Evolutionary conservation across 495 filamentous ascomycete species (phyloP).

Genomic region (Penicillium taxi): DNA sequence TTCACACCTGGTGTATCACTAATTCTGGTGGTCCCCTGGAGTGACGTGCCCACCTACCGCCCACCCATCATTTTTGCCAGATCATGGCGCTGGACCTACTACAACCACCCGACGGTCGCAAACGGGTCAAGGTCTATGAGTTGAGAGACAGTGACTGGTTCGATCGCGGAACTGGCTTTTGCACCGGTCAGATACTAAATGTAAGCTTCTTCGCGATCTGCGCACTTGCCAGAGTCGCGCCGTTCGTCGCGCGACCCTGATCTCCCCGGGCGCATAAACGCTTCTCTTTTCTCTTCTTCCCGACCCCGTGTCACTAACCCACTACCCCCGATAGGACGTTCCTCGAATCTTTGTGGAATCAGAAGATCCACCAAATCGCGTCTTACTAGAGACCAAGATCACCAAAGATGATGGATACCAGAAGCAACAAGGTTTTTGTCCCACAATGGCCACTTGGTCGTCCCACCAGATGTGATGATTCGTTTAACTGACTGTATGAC

Average conservation of each 20-base stretch:
- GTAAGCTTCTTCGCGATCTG: slow-evolving; percentile 48
- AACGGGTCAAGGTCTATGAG: slow-evolving; percentile 98
- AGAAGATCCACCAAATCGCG: slow-evolving; percentile 77
- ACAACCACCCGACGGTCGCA: slow-evolving; percentile 76
- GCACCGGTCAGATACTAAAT: slow-evolving; percentile 65
- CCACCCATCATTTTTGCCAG: slow-evolving; percentile 27
- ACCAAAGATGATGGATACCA: slow-evolving; percentile 94
- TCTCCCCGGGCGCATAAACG: background rate
- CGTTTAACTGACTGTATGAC: slow-evolving; percentile 20
- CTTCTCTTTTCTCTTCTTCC: background rate
- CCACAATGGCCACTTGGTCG: slow-evolving; percentile 7
- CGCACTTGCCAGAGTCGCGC: background rate
- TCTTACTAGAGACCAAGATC: slow-evolving; percentile 80
- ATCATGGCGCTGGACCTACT: slow-evolving; percentile 84
- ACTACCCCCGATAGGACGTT: slow-evolving; percentile 50
- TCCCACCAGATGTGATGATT: slow-evolving; percentile 6
- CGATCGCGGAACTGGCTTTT: slow-evolving; percentile 94
- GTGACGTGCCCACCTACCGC: slow-evolving; percentile 38
- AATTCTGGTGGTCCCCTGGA: slow-evolving; percentile 34
- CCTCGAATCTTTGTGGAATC: slow-evolving; percentile 86
- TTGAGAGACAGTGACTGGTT: slow-evolving; percentile 98
- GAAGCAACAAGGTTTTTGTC: slow-evolving; percentile 82
- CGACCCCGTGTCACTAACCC: slow-evolving; percentile 1
- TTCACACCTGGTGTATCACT: slow-evolving; percentile 33
- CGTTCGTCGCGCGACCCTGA: background rate